Evolutionary conservation across 768 basidiomycete species (phyloP), one percentile per base, ranked within the genome.

Genomic region (Punctularia strigosozonata): DNA sequence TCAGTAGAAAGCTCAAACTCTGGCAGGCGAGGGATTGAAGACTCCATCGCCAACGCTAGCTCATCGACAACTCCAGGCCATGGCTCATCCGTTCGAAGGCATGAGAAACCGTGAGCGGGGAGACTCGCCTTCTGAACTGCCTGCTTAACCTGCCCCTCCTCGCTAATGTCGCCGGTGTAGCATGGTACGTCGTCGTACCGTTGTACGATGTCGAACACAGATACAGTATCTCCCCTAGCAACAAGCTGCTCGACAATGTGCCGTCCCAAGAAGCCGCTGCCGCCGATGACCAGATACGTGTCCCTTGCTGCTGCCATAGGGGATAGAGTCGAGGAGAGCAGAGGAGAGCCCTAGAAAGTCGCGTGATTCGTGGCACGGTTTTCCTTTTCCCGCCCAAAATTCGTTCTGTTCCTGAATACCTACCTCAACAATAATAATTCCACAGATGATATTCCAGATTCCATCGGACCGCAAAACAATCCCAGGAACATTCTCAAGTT

Each of bases 171-270:
- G 17, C 81, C 91, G 32, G 86, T 73, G 62, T 81, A 89, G 60
- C 95, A 98, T 0, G 81, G 74, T 20, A 83, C 77, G 54, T 87
- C 84, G 49, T 84, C 74, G 55, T 94, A 80, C 40, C 88, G 72
- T 60, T 95, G 90, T 2, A 92, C 89, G 43, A 95, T 73, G 63
- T 97, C 94, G 54, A 97, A 84, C 4, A 85, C 81, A 0, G 83
- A 74, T 14, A 97, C 88, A 25, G 71, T 61, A 62, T 87, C 85
- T 4, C 77, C 83, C 33, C 92, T 73, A 17, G 74, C 78, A 22
- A 84, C 56, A 38, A 98, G 73, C 39, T 78, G 76, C 49, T 91
- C 76, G 22, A 98, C 90, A 49, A 99, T 87, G 53, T 90, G 84
- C 43, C 88, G 68, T 32, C 94, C 90, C 18, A 94, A 65, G 58